Conservation (phyloP, 495 filamentous ascomycete species). For the Penicillium tannophilum region DNA sequence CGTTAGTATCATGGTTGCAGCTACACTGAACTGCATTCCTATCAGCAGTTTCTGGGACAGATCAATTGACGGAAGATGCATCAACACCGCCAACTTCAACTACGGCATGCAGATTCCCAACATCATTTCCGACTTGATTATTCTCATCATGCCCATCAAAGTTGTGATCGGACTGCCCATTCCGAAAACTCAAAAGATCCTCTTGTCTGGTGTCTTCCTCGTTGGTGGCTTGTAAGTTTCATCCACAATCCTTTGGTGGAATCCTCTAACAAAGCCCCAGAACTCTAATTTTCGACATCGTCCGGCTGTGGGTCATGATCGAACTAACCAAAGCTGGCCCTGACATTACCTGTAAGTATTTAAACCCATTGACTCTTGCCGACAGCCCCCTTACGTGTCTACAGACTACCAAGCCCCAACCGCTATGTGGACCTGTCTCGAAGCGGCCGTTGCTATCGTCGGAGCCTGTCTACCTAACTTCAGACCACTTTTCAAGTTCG, state of each 20-base stretch:
- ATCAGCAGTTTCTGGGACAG: slow-evolving; percentile 34
- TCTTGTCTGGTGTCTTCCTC: slow-evolving; percentile 43
- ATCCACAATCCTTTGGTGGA: not conserved
- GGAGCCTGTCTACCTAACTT: slow-evolving; percentile 34
- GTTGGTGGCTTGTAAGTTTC: slow-evolving; percentile 40
- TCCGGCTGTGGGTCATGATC: slow-evolving; percentile 25
- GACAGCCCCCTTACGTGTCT: slow-evolving; percentile 10
- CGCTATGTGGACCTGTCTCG: slow-evolving; percentile 32
- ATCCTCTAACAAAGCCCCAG: not conserved
- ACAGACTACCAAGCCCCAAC: slow-evolving; percentile 31
- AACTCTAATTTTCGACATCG: slow-evolving; percentile 26
- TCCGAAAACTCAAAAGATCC: slow-evolving; percentile 36
- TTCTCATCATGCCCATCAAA: slow-evolving; percentile 52
- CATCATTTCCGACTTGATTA: slow-evolving; percentile 40
- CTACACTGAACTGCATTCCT: slow-evolving; percentile 37
- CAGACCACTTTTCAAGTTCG: slow-evolving; percentile 26
- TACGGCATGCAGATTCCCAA: slow-evolving; percentile 44
- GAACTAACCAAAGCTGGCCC: slow-evolving; percentile 20
- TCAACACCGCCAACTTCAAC: slow-evolving; percentile 32
- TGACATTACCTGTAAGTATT: slow-evolving; percentile 29
- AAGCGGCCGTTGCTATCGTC: slow-evolving; percentile 29
- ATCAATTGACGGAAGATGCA: slow-evolving; percentile 30
- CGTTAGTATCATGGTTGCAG: slow-evolving; percentile 29
- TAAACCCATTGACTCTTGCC: not conserved
- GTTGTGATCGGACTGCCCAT: slow-evolving; percentile 45